Evolutionary conservation across 495 filamentous ascomycete species (phyloP), one percentile per base, ranked within the genome.

Genomic region (Hypoxylon cercidicola): DNA sequence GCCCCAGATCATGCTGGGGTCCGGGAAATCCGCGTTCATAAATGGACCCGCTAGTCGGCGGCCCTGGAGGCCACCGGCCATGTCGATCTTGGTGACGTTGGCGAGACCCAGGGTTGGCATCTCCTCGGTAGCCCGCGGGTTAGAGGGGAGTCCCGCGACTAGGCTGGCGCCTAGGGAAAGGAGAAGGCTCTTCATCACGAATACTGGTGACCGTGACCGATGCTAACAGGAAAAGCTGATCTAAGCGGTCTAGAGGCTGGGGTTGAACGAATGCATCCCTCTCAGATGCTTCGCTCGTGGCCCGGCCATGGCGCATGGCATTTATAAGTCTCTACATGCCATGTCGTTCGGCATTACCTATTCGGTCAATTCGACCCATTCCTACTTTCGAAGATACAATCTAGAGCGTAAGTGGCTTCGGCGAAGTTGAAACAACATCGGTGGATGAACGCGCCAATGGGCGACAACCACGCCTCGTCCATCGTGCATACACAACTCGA

Each of bases 11-110:
- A 76, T 60, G 1, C 55, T 60, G 1, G 71, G 74, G 20, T 75
- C 71, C 0, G 74, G 74, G 60, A 76, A 76, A 54, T 74, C 46
- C n/a, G 63, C 60, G 3, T 50, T 62, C 46, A 74, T 64, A n/a
- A 60, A 54, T 11, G 65, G 65, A 4, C 69, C 69, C 0, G 55
- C 55, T 2, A 73, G 45, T 20, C 62, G 56, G 21, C 71, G 68
- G 25, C 65, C 62, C 13, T 60, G 34, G 19, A 69, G 16, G 30
- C 62, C 55, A 32, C 34, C 35, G 44, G 65, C 48, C 59, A 57
- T 53, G 4, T 66, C 69, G 54, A 69, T 55, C 56, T 57, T 60
- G n/a, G 71, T 70, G 25, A 74, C 60, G 50, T 74, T 70, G 34
- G 71, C 47, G 9, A 74, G 54, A 9, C 71, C 60, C n/a, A 74